These are phyloP conservation scores for Lyophyllum decastes DNA, from an alignment of 768 basidiomycete species.

Conservation along the genomic window DNA sequence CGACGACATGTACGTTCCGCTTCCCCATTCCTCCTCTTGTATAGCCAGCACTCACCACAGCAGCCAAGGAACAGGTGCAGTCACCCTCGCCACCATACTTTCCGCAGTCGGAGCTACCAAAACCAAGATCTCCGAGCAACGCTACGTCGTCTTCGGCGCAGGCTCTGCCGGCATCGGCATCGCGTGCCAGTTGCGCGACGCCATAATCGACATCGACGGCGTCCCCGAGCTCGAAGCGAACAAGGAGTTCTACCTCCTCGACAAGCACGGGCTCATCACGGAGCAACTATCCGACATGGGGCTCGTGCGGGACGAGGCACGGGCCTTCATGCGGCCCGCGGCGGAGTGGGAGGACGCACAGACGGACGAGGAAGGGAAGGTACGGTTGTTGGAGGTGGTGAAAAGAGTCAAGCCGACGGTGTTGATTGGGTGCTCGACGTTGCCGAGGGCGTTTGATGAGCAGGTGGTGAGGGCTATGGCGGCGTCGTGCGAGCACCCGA, in stretches of 20 bases:
- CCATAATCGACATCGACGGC: constrained; percentile 59
- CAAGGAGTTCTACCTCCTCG: constrained; percentile 70
- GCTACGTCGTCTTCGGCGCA: constrained; percentile 77
- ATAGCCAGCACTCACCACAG: background rate
- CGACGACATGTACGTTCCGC: constrained; percentile 68
- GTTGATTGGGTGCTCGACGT: constrained; percentile 83
- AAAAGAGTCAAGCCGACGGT: constrained; percentile 76
- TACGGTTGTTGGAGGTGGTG: constrained; percentile 68
- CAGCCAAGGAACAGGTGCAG: constrained; percentile 78
- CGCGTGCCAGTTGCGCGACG: constrained; percentile 73
- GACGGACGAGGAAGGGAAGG: constrained; percentile 38
- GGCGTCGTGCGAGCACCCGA: constrained; percentile 67
- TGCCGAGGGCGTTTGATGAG: constrained; percentile 75
- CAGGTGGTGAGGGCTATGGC: constrained; percentile 72
- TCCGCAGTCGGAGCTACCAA: constrained; percentile 70
- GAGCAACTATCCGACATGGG: constrained; percentile 44
- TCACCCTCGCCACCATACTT: constrained; percentile 70
- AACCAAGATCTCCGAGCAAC: constrained; percentile 67
- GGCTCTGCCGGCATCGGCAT: constrained; percentile 86
- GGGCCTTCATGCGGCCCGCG: constrained; percentile 58
- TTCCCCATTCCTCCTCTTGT: background rate
- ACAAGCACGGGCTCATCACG: constrained; percentile 60
- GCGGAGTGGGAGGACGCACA: constrained; percentile 51
- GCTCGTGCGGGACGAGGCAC: constrained; percentile 44
- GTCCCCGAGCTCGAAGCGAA: constrained; percentile 60